A percentile compares a stretch with the other conserved stretches of the same genome.
These are phyloP conservation scores for Phytophthora multivora DNA, from an alignment of 352 stramenopile genomes.

Conservation along the genomic window DNA sequence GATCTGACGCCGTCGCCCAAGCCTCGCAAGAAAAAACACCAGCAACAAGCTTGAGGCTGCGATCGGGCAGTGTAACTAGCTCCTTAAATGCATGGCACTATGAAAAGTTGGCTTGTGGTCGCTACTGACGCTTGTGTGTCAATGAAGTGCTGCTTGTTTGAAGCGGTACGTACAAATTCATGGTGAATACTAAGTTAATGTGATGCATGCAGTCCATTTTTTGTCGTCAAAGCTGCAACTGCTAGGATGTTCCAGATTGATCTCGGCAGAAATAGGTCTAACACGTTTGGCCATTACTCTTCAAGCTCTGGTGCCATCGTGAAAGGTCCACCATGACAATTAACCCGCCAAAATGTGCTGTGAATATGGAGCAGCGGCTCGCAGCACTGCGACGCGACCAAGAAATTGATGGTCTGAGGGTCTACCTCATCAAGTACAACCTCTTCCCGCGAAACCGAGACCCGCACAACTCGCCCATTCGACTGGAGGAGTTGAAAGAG, in stretches of 20 bases:
- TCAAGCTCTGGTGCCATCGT: constrained; percentile 1
- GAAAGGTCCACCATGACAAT: constrained; percentile 52
- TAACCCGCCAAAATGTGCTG: constrained; percentile 78
- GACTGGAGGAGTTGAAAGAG: constrained; percentile 91
- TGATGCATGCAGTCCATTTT: constrained; percentile 7
- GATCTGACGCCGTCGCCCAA: constrained; percentile 40
- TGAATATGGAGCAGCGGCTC: constrained; percentile 88
- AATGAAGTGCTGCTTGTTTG: constrained; percentile 7
- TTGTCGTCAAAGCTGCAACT: constrained; percentile 18
- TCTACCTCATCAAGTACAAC: constrained; percentile 90
- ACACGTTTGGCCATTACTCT: background rate
- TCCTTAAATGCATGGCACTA: constrained; percentile 24
- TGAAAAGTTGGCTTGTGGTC: constrained; percentile 21
- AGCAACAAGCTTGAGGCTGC: constrained; percentile 27
- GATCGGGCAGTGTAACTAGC: constrained; percentile 23
- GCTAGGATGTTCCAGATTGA: background rate
- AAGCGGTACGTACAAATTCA: constrained; percentile 1
- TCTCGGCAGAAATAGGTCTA: constrained; percentile 20
- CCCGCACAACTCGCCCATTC: constrained; percentile 86
- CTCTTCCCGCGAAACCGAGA: constrained; percentile 85
- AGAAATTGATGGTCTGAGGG: constrained; percentile 82
- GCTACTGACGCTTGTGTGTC: constrained; percentile 14
- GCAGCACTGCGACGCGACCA: constrained; percentile 78
- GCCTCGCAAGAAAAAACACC: constrained; percentile 31
- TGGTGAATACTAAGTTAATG: background rate